Evolutionary conservation across 2,329 filamentous ascomycete species (phyloP).

Genomic region (Tolypocladium capitatum): DNA sequence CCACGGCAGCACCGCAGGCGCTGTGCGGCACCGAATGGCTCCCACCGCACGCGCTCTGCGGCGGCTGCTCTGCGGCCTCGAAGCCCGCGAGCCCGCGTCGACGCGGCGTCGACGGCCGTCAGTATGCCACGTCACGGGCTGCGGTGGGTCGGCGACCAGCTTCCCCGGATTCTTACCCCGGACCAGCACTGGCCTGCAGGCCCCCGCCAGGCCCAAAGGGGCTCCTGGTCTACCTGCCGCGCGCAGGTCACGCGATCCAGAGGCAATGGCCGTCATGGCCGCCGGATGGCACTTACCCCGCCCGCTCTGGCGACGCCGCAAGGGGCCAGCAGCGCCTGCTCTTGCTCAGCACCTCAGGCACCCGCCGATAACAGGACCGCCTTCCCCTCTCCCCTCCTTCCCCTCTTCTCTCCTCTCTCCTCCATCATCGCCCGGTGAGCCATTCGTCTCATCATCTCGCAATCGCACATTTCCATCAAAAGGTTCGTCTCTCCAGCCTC

Average conservation of each 20-base stretch:
- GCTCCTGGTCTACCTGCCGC: not conserved
- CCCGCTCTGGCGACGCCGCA: conserved; percentile 28
- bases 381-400: conserved; percentile 13
- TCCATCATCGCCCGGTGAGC: conserved; percentile 9
- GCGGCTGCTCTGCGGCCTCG: not conserved
- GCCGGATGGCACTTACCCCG: conserved; percentile 24
- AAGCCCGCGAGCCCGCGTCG: not conserved
- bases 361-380: conserved; percentile 18
- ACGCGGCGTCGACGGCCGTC: not conserved
- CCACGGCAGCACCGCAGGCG: not conserved
- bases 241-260: conserved; percentile 8
- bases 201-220: conserved; percentile 1
- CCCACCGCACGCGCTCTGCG: not conserved
- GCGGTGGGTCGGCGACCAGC: conserved; percentile 9
- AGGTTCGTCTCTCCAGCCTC: conserved; percentile 5
- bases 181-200: conserved; percentile 7
- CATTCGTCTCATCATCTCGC: conserved; percentile 5
- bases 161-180: conserved; percentile 14
- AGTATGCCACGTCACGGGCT: not conserved
- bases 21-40: not conserved
- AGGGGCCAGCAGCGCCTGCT: conserved; percentile 6
- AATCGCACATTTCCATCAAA: conserved; percentile 10
- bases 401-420: conserved; percentile 12
- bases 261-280: conserved; percentile 4
- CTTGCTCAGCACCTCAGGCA: conserved; percentile 6